A percentile compares a stretch with the other conserved stretches of the same genome.
Conservation (phyloP, 2,329 filamentous ascomycete genomes). For the Teratosphaeria epicoccoides region DNA sequence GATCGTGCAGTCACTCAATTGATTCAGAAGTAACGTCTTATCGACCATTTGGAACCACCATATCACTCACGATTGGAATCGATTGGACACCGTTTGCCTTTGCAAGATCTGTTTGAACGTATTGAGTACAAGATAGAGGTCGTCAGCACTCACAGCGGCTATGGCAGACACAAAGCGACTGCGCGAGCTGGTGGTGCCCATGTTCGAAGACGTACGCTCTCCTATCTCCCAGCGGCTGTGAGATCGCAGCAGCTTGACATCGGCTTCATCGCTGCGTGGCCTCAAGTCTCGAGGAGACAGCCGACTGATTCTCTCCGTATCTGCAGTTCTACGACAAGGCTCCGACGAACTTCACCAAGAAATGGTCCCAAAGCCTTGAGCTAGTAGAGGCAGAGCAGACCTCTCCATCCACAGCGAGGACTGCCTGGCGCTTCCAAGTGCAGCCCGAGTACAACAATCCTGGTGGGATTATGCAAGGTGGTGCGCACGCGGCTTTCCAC, state of each 20-base stretch:
- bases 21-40: too few species aligned
- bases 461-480: constrained; percentile 15
- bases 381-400: constrained; percentile 10
- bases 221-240: not conserved
- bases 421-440: constrained; percentile 15
- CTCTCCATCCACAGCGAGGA: constrained; percentile 7
- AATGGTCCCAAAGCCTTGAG: constrained; percentile 12
- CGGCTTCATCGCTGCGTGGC: too few species aligned
- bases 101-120: too few species aligned
- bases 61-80: too few species aligned
- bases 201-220: not conserved
- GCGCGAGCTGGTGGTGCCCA: not conserved
- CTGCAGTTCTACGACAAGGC: not conserved
- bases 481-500: constrained; percentile 13
- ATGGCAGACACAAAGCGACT: not conserved
- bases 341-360: constrained; percentile 8
- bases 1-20: too few species aligned
- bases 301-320: not conserved
- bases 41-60: too few species aligned
- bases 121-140: too few species aligned
- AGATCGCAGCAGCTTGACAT: too few species aligned
- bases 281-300: too few species aligned
- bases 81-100: too few species aligned
- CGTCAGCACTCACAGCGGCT: not conserved
- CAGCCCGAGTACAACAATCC: constrained; percentile 16